Base-by-base conservation (phyloP, 1,139 yeast species). In the Suhomyces ambrosiae region DNA sequence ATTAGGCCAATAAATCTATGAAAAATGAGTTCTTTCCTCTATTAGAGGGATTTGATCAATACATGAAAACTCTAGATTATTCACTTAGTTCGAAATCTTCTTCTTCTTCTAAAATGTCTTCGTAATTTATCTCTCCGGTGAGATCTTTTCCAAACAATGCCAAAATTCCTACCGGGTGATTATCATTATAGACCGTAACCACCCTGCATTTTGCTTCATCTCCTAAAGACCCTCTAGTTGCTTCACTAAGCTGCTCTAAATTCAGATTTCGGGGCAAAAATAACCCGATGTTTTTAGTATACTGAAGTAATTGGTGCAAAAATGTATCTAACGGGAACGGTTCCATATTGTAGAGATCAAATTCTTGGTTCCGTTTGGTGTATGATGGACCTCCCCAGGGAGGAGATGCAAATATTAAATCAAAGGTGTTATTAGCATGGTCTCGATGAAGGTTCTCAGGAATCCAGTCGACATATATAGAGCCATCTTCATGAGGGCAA, bases 371-470 rank as follows among this genome's bases (percentile, higher is more conserved):
- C 8, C 23, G 27, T 9, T 63, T 52, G 23, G 65, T 61, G 60
- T 90, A 92, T 4, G 64, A 58, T 0, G 94, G 88, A 0, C 98
- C 98, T 11, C 97, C 97, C 98, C 98, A 92, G 0, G 97, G 97
- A 0, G 97, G 97, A 5, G 96, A 87, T 16, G 82, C 75, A 61
- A 88, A 90, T 5, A 85, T 71, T 30, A 86, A 73, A 51, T 86
- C 94, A 28, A 82, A 71, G 3, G 65, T 60, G n/a, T 49, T 40
- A 10, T 44, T 33, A 0, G 60, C 45, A 9, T 35, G 32, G 25
- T 38, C 39, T 22, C 30, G 37, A 30, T 53, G 46, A 27, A 46
- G 49, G 7, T 42, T 43, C 24, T 49, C 43, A 1, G 71, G 68
- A 5, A 61, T 53, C 73, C 73, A 67, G 27, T 49, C 52, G 6